A percentile compares a stretch with the other conserved stretches of the same genome.
These are phyloP conservation scores for Blastocystis sp. DNA, from an alignment of 352 stramenopile species.

Conservation along the genomic window DNA sequence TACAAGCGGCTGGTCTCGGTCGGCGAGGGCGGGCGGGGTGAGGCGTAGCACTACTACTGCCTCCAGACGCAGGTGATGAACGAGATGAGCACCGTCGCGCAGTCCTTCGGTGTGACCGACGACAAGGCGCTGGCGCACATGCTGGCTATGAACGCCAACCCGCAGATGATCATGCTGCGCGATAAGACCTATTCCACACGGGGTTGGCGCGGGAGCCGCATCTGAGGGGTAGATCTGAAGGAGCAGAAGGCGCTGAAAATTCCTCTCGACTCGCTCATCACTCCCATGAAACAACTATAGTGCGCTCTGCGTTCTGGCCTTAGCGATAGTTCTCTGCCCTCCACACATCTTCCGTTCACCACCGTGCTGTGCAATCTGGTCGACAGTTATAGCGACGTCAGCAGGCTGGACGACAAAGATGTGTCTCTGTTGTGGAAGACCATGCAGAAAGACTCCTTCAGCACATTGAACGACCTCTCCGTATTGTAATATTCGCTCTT, in stretches of 20 bases:
- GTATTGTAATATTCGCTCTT: neutral
- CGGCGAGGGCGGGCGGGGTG: neutral
- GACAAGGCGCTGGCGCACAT: conserved; percentile 35
- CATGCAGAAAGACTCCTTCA: neutral
- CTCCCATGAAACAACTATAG: neutral
- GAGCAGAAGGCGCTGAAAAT: conserved; percentile 45
- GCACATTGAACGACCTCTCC: neutral
- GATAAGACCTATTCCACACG: neutral
- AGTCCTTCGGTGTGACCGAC: conserved; percentile 18
- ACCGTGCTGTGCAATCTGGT: neutral
- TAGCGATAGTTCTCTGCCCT: conserved; percentile 1
- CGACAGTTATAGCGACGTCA: neutral
- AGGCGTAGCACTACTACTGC: conserved; percentile 39
- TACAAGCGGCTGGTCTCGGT: conserved; percentile 16
- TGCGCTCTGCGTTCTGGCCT: neutral
- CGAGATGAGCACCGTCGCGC: conserved; percentile 40
- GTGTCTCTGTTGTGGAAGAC: neutral
- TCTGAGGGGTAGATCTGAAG: neutral
- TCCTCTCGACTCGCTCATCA: neutral
- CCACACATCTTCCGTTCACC: conserved; percentile 13
- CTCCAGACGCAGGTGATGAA: conserved; percentile 56
- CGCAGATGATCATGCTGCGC: neutral
- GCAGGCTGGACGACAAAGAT: neutral
- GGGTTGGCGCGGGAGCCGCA: neutral
- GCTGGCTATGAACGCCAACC: neutral